Percentiles rank a stretch among this genome's conserved stretches.
Conservation (phyloP, 2,329 filamentous ascomycete genomes). For the Annulohypoxylon truncatum region DNA sequence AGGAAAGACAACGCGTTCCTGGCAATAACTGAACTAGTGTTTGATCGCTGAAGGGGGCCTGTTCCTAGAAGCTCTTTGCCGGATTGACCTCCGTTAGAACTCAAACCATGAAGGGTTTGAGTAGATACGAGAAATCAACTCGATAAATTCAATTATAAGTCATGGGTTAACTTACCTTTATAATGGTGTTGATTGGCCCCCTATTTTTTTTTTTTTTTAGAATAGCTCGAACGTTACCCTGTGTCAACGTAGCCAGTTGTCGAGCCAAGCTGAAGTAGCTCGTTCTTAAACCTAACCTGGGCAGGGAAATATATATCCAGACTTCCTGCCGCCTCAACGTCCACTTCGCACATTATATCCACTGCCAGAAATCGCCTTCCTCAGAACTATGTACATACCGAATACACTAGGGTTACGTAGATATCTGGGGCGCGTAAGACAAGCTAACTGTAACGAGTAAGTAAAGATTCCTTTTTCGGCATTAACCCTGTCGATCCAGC, state of each 20-base stretch:
- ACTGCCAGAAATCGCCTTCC: background rate
- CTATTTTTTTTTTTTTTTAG: too few species aligned
- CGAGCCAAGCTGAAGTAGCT: too few species aligned
- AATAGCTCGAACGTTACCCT: too few species aligned
- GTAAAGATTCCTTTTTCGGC: background rate
- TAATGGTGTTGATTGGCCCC: too few species aligned
- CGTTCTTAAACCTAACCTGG: too few species aligned
- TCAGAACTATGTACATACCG: too few species aligned
- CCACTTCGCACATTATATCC: too few species aligned
- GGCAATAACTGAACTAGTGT: slow-evolving; percentile 52
- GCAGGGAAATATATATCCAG: too few species aligned
- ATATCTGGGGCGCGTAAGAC: background rate
- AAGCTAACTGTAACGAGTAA: background rate
- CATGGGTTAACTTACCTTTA: too few species aligned
- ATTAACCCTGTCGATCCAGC: background rate
- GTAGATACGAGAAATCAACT: background rate
- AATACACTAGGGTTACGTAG: background rate
- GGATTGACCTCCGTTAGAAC: slow-evolving; percentile 45
- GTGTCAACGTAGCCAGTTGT: too few species aligned
- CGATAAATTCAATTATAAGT: too few species aligned
- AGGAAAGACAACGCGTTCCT: slow-evolving; percentile 62
- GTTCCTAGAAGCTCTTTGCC: slow-evolving; percentile 50
- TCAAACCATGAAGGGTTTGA: slow-evolving; percentile 36
- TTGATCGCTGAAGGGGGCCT: slow-evolving; percentile 42
- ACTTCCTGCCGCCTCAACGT: too few species aligned